Conservation (phyloP, 441 rosid species). For the Gossypium laxum region DNA sequence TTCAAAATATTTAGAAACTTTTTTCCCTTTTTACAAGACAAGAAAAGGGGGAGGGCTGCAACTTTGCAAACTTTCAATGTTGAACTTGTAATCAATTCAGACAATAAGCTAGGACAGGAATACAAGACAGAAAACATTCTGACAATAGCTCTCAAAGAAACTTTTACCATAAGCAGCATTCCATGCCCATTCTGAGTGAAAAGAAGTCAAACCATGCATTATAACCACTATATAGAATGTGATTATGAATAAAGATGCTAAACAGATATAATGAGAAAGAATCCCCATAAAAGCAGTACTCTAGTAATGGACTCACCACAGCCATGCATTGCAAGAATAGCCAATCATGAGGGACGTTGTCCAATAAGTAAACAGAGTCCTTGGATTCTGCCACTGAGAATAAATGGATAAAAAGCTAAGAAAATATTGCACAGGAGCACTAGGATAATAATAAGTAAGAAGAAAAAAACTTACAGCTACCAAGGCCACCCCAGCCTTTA, state of each 20-base stretch:
- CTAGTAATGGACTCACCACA: slow-evolving; percentile 52
- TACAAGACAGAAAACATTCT: slow-evolving; percentile 2
- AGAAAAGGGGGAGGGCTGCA: background rate
- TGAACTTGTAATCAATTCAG: background rate
- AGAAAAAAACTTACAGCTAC: slow-evolving; percentile 46
- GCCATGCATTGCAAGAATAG: slow-evolving; percentile 86
- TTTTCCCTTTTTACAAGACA: background rate
- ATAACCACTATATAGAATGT: background rate
- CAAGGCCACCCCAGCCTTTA: slow-evolving; percentile 99
- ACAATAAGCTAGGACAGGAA: background rate
- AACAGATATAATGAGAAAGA: background rate
- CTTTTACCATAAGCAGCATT: background rate
- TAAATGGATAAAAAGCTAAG: slow-evolving; percentile 19
- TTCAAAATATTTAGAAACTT: background rate
- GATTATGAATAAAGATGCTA: background rate
- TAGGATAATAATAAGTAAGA: background rate
- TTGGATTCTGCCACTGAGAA: slow-evolving; percentile 72
- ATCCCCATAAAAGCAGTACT: background rate
- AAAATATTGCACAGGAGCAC: background rate
- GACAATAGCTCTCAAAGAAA: background rate
- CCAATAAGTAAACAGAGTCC: slow-evolving; percentile 66
- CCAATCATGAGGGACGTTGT: slow-evolving; percentile 93
- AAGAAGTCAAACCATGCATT: background rate
- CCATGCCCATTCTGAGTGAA: background rate
- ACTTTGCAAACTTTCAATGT: background rate